Conservation (phyloP, 1,284 basidiomycete genomes). For the Cutaneotrichosporon daszewskae region DNA sequence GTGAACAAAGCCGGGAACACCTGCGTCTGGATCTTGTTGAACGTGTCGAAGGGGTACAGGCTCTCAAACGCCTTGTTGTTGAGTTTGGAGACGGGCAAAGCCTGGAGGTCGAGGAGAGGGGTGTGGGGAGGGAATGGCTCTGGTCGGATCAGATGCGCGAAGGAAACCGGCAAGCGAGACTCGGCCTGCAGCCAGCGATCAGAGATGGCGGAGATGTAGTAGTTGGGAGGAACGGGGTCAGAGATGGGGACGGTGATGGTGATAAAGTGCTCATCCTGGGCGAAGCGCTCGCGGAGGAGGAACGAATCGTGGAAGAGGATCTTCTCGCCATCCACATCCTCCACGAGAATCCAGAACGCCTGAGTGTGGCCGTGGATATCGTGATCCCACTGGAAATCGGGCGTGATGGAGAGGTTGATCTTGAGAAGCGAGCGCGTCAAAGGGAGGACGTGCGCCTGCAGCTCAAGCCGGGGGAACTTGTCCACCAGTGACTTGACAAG, state of each 20-base stretch:
- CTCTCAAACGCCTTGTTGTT: constrained; percentile 86
- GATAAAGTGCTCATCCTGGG: constrained; percentile 86
- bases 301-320: constrained; percentile 93
- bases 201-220: constrained; percentile 90
- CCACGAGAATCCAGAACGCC: constrained; percentile 86
- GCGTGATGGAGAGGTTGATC: constrained; percentile 83
- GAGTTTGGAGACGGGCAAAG: constrained; percentile 80
- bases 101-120: constrained; percentile 85
- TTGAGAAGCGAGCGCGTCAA: constrained; percentile 83
- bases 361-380: constrained; percentile 84
- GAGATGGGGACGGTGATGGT: constrained; percentile 94
- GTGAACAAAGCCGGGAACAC: constrained; percentile 97
- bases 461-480: constrained; percentile 88
- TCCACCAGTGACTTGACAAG: constrained; percentile 93
- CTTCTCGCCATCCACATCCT: constrained; percentile 95
- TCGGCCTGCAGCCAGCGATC: constrained; percentile 96
- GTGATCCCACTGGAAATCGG: constrained; percentile 97
- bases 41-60: constrained; percentile 76
- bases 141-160: constrained; percentile 95
- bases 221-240: constrained; percentile 94
- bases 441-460: constrained; percentile 90
- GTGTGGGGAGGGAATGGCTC: constrained; percentile 95
- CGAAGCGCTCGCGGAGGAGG: constrained; percentile 83
- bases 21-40: constrained; percentile 99
- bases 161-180: constrained; percentile 89